Percentiles rank a stretch among this genome's conserved stretches.
These are phyloP conservation scores for Alternaria sp. DNA, from an alignment of 2,329 filamentous ascomycete genomes.

Conservation along the genomic window DNA sequence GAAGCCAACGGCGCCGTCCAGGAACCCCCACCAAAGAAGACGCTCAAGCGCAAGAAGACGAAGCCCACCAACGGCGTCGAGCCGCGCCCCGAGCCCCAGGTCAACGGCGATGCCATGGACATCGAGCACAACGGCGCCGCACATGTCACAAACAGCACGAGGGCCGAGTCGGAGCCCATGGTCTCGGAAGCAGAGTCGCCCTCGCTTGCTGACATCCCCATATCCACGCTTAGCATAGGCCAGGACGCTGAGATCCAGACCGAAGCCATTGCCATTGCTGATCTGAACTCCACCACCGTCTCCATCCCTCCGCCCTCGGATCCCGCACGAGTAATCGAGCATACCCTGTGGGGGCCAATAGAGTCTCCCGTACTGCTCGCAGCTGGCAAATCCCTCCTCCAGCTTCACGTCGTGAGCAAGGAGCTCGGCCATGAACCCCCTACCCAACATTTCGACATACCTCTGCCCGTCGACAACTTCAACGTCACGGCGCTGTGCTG, in stretches of 20 bases:
- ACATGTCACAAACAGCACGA: conserved; percentile 39
- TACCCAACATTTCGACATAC: conserved; percentile 34
- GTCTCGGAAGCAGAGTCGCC: conserved; percentile 50
- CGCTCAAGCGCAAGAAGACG: conserved; percentile 46
- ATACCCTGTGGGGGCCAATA: conserved; percentile 48
- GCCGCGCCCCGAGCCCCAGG: conserved; percentile 40
- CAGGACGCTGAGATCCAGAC: conserved; percentile 49
- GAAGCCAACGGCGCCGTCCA: conserved; percentile 45
- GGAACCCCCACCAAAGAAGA: conserved; percentile 44
- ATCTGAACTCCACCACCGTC: conserved; percentile 42
- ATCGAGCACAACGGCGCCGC: conserved; percentile 50
- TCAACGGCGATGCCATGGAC: conserved; percentile 59
- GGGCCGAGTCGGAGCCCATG: conserved; percentile 48
- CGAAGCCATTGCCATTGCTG: conserved; percentile 42
- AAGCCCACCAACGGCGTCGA: conserved; percentile 46
- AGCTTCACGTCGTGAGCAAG: conserved; percentile 42
- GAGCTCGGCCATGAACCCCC: conserved; percentile 9
- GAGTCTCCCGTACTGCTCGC: conserved; percentile 44
- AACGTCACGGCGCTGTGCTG: conserved; percentile 49
- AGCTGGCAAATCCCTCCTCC: conserved; percentile 47
- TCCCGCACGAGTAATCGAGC: conserved; percentile 35
- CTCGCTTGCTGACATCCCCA: conserved; percentile 48
- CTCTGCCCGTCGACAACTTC: conserved; percentile 42
- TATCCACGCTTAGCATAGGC: conserved; percentile 52
- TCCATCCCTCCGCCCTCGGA: conserved; percentile 39